Evolutionary conservation across 2,329 filamentous ascomycete species (phyloP), one percentile per base, ranked within the genome.

Genomic region (Penicillium crustosum): DNA sequence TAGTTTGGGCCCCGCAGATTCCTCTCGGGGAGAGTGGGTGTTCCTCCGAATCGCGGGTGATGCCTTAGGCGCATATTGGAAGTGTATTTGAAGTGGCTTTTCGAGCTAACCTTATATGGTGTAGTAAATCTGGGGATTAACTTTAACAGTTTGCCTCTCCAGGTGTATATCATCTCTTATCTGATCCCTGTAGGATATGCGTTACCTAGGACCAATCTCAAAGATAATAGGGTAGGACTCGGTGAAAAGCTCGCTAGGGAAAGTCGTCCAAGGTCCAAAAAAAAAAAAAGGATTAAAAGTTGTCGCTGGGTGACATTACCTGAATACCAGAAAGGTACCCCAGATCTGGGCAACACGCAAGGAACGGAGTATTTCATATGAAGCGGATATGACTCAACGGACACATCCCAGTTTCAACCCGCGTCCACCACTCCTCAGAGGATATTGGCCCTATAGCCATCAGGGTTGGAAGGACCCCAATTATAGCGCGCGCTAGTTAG

Each of bases 11-110:
- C 45, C 56, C 53, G 52, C 57, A 51, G 55, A 57, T 43, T 50
- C 35, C 31, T 49, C 27, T 51, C 53, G 57, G 57, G 57, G 57
- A 59, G 57, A 23, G 19, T 23, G 17, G 36, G 57, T 21, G 29
- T 21, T 50, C 36, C 57, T 59, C 57, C 57, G 57, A 36, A 42
- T 45, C 9, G 21, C 12, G 4, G 15, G 1, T 42, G 31, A 4
- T 45, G 52, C 57, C 57, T 59, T 21, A 59, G 57, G 57, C 51
- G 9, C 7, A 36, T 8, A 10, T 45, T 15, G 29, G 13, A 38
- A 19, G 19, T 39, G 38, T 8, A 10, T 45, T 15, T 21, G 13
- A 38, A 19, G 19, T 39, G 38, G 21, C 49, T 53, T 57, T 53
- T 13, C 31, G 21, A 51, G n/a, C 49, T 51, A 43, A 48, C 39